These are phyloP conservation scores for barrel medic (Medicago truncatula) DNA, from an alignment of 306 rosid species.

Conservation along the genomic window DNA sequence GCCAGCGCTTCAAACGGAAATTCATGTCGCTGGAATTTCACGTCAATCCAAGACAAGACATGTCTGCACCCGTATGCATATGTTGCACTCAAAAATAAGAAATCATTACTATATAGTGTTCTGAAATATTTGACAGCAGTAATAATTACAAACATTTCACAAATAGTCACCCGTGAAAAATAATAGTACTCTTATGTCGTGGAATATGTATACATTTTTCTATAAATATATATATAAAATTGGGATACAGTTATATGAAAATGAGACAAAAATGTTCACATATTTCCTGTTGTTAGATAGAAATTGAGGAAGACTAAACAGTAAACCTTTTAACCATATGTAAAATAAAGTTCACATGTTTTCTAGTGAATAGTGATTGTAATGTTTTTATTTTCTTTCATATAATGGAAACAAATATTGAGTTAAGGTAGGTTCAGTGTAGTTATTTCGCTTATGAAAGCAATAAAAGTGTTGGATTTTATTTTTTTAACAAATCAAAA, in stretches of 20 bases:
- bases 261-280: slow-evolving; percentile 14
- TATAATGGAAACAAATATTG: neutral
- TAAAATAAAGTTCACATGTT: slow-evolving; percentile 1
- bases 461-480: slow-evolving; percentile 45
- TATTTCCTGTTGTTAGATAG: neutral
- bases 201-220: neutral
- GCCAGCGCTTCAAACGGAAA: slow-evolving; percentile 41
- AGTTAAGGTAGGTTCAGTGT: slow-evolving; percentile 24
- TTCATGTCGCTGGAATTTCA: slow-evolving; percentile 51
- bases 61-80: slow-evolving; percentile 27
- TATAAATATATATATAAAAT: neutral
- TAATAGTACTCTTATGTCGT: slow-evolving; percentile 19
- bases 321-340: neutral
- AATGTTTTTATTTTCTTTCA: neutral
- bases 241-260: neutral
- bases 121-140: slow-evolving; percentile 11
- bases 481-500: no score
- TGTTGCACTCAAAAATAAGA: neutral
- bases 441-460: slow-evolving; percentile 45
- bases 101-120: slow-evolving; percentile 26
- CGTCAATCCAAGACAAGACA: slow-evolving; percentile 45
- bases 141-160: slow-evolving; percentile 39
- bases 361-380: slow-evolving; percentile 9
- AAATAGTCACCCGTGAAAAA: slow-evolving; percentile 41
- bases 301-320: slow-evolving; percentile 7